Base-by-base conservation (phyloP, 177 flowering plant species). In the Tripterygium wilfordii region DNA sequence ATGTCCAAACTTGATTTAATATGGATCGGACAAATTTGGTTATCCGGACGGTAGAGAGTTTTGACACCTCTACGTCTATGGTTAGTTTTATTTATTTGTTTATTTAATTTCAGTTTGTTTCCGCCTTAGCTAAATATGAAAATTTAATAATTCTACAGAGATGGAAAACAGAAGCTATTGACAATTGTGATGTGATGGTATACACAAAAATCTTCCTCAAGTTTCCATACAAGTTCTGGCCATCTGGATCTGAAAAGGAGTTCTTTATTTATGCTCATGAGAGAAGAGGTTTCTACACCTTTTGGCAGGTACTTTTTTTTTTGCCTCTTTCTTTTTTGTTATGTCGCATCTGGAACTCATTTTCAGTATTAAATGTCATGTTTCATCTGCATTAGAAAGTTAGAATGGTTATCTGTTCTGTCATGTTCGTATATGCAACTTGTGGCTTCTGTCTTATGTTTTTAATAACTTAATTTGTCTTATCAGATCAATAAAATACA, bases 181-280 rank as follows among this genome's bases (percentile, higher is more conserved):
- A 68, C 52, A 74, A 77, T 42, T 74, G 83, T 64, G 95, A 90
- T 36, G 78, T 90, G 60, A 85, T 81, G 63, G 95, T 90, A 47
- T 90, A 90, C 65, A 90, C 97, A 12, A 90, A 90, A 72, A 79
- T 90, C 51, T 90, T 90, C 65, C 71, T 90, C 2, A 87, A 87
- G 77, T 90, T 90, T 51, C 96, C 91, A 0, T 66, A 42, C 38
- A 80, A 68, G 66, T 90, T 90, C 52, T 90, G 97, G 97, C 89
- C 96, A 0, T 79, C 82, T 66, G 89, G 83, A 2, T 72, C 82
- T 0, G 94, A 63, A 2, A 74, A 81, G 18, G 97, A 90, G 72
- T 90, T 90, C 68, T 90, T 90, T 61, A 76, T 90, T 18, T 90
- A 80, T 62, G 97, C 97, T 19, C 96, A 87, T 54, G 91, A 87